Evolutionary conservation across 2,329 filamentous ascomycete species (phyloP).

Genomic region (Trichoderma koningiopsis): DNA sequence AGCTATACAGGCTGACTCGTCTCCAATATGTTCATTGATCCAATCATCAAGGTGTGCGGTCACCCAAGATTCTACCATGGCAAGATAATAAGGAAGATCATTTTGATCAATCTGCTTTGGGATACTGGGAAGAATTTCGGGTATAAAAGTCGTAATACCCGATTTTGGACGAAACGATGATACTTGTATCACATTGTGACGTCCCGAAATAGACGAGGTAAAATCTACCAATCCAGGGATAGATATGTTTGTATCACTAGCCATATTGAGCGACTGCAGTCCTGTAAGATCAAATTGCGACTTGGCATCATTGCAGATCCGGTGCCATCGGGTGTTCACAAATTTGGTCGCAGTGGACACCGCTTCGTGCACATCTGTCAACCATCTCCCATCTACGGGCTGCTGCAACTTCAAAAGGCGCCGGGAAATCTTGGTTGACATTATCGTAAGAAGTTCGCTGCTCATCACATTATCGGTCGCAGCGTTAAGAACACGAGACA

Average conservation of each 20-base stretch:
- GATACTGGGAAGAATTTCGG: neutral
- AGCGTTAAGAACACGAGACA: neutral
- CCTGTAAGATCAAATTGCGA: neutral
- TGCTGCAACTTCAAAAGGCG: neutral
- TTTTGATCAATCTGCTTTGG: neutral
- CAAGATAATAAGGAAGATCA: slow-evolving; percentile 33
- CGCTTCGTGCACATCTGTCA: neutral
- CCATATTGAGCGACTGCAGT: neutral
- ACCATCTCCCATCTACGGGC: neutral
- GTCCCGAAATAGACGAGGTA: neutral
- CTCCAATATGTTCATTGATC: slow-evolving; percentile 37
- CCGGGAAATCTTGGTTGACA: neutral
- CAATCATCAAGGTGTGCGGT: slow-evolving; percentile 42
- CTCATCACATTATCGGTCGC: neutral
- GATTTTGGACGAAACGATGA: slow-evolving; percentile 25
- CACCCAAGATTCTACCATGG: slow-evolving; percentile 55
- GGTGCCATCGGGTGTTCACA: neutral
- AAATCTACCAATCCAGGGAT: neutral
- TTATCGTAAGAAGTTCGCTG: neutral
- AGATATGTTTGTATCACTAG: neutral
- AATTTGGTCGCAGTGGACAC: neutral
- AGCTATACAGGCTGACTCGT: slow-evolving; percentile 32
- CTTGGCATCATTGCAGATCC: neutral
- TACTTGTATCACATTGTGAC: neutral
- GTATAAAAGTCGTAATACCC: neutral